Evolutionary conservation across 2,329 filamentous ascomycete species (phyloP).

Genomic region (Xylariaceae sp.): DNA sequence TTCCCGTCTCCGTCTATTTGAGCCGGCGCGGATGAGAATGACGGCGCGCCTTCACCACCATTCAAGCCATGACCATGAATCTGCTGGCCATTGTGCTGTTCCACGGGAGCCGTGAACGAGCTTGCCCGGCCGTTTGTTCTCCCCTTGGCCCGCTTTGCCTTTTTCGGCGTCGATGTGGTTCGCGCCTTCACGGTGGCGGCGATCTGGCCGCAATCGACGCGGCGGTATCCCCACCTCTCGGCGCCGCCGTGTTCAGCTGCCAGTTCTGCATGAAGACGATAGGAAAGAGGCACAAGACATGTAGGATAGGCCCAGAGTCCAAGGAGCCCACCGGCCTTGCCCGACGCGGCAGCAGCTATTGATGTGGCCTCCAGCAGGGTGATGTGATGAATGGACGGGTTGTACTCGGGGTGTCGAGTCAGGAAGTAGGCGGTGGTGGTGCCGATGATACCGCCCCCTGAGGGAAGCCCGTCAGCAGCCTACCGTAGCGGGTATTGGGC

Average conservation of each 20-base stretch:
- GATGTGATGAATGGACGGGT: constrained; percentile 66
- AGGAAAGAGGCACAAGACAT: constrained; percentile 79
- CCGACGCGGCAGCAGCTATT: constrained; percentile 86
- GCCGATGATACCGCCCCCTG: constrained; percentile 89
- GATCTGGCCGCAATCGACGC: constrained; percentile 63
- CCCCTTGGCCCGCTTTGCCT: constrained; percentile 23
- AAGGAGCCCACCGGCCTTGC: constrained; percentile 87
- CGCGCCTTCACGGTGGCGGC: constrained; percentile 24
- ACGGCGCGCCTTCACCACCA: too few species aligned
- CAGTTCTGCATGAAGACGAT: constrained; percentile 72
- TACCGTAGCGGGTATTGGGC: too few species aligned
- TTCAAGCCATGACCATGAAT: neutral
- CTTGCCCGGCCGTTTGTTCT: constrained; percentile 10
- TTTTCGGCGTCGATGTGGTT: constrained; percentile 20
- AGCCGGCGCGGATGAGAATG: too few species aligned
- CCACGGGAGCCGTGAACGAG: constrained; percentile 1
- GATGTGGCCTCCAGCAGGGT: constrained; percentile 80
- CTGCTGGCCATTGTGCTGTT: neutral
- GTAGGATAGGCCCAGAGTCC: constrained; percentile 87
- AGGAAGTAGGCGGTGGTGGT: constrained; percentile 87
- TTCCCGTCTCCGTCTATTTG: constrained; percentile 22
- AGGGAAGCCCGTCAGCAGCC: constrained; percentile 7
- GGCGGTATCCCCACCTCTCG: constrained; percentile 78
- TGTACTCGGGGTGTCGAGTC: constrained; percentile 75
- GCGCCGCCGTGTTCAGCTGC: constrained; percentile 76